A percentile compares a stretch with the other conserved stretches of the same genome.
These are phyloP conservation scores for Trichomonascus vanleenenianus DNA, from an alignment of 805 yeast genomes.

Conservation along the genomic window DNA sequence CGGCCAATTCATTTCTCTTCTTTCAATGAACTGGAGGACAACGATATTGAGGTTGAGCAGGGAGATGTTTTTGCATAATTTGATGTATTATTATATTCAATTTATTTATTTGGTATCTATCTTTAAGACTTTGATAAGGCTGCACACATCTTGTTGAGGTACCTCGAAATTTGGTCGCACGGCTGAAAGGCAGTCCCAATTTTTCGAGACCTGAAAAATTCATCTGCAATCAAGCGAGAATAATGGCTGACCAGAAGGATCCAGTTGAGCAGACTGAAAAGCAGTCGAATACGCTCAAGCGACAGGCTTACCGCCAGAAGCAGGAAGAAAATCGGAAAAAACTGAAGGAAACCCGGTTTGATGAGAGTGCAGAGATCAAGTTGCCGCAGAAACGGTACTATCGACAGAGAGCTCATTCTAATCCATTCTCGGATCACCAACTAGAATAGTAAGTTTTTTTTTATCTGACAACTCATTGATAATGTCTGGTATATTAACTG, in stretches of 20 bases:
- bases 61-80: slow-evolving; percentile 50
- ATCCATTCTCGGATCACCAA: slow-evolving; percentile 93
- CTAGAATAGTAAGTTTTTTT: slow-evolving; percentile 51
- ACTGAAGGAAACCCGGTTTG: slow-evolving; percentile 40
- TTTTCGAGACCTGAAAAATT: too few species aligned
- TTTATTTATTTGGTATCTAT: too few species aligned
- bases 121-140: too few species aligned
- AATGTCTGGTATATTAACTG: neutral
- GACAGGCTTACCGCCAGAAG: slow-evolving; percentile 32
- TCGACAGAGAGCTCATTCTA: slow-evolving; percentile 95
- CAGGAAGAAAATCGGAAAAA: slow-evolving; percentile 44
- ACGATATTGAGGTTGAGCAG: slow-evolving; percentile 45
- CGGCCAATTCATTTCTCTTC: slow-evolving; percentile 81
- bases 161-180: too few species aligned
- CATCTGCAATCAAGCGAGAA: too few species aligned
- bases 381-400: slow-evolving; percentile 75
- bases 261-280: too few species aligned
- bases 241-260: too few species aligned
- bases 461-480: neutral
- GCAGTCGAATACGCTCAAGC: slow-evolving; percentile 15
- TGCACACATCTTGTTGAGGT: too few species aligned
- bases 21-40: slow-evolving; percentile 51
- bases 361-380: slow-evolving; percentile 32
- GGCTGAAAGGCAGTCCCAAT: too few species aligned
- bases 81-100: neutral